Conservation (phyloP, 495 filamentous ascomycete genomes). For the Extremus antarcticus region DNA sequence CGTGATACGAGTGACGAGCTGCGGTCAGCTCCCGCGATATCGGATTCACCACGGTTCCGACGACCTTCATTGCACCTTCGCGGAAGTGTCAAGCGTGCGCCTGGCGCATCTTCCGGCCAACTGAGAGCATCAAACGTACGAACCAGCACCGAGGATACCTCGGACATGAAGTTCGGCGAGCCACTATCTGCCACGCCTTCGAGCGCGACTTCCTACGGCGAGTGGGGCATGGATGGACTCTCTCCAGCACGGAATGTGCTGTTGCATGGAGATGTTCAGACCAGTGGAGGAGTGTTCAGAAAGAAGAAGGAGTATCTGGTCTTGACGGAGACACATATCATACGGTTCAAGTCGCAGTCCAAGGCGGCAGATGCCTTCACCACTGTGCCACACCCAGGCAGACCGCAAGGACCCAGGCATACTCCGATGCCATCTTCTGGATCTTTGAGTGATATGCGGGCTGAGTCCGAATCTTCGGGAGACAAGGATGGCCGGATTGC, state of each 20-base stretch:
- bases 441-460: slow-evolving; percentile 52
- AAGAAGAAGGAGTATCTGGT: slow-evolving; percentile 84
- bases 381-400: slow-evolving; percentile 8
- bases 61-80: slow-evolving; percentile 7
- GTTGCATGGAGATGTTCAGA: slow-evolving; percentile 68
- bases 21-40: background rate
- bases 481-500: slow-evolving; percentile 51
- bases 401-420: slow-evolving; percentile 23
- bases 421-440: slow-evolving; percentile 43
- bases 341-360: slow-evolving; percentile 67
- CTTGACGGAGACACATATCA: slow-evolving; percentile 71
- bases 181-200: background rate
- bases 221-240: slow-evolving; percentile 4
- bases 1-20: background rate
- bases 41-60: slow-evolving; percentile 6
- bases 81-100: slow-evolving; percentile 6
- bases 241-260: slow-evolving; percentile 38
- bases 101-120: slow-evolving; percentile 2
- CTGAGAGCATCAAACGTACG: background rate
- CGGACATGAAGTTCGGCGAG: background rate
- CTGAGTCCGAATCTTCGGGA: slow-evolving; percentile 35
- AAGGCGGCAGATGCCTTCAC: slow-evolving; percentile 59
- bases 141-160: background rate
- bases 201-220: background rate
- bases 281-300: slow-evolving; percentile 67